phyloP scores from a whole-genome alignment of 1,139 yeast genomes.

The Hyphopichia khmerensis region DNA sequence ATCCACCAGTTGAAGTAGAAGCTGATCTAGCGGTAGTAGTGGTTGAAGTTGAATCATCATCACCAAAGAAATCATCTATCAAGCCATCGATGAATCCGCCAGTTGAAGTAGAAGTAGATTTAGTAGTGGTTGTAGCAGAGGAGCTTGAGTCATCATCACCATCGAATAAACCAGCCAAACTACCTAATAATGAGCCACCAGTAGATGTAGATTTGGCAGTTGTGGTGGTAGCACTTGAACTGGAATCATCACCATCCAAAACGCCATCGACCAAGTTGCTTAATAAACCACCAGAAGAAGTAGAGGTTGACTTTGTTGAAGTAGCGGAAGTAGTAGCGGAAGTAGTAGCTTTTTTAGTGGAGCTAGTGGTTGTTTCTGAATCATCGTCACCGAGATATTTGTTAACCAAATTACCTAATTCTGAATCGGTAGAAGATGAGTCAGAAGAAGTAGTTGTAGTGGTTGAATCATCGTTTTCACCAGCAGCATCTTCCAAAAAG shows the following conservation, averaged over 20 bases:
- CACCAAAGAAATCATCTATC: slow-evolving; percentile 1
- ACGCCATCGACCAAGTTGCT: neutral
- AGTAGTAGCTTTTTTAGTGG: neutral
- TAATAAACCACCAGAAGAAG: too few relatives aligned
- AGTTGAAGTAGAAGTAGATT: slow-evolving; percentile 3
- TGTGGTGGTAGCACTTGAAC: slow-evolving; percentile 2
- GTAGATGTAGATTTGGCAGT: slow-evolving; percentile 3
- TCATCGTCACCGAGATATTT: neutral
- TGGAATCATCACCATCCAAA: neutral
- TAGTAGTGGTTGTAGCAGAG: neutral
- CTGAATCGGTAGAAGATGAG: slow-evolving; percentile 3
- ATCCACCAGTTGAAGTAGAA: slow-evolving; percentile 16
- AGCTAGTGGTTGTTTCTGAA: neutral
- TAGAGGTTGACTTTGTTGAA: neutral
- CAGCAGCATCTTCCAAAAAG: neutral
- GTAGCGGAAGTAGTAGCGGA: neutral
- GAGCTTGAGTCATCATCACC: neutral
- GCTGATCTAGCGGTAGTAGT: slow-evolving; percentile 6
- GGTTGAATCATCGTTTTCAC: neutral
- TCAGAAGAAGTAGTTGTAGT: slow-evolving; percentile 1
- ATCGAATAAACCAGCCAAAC: neutral
- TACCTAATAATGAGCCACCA: neutral
- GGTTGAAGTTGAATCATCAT: slow-evolving; percentile 7
- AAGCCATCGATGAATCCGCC: neutral
- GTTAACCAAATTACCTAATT: neutral